Conservation (phyloP, 371 early-diverging fungal genomes). For the Rhizomucor miehei region DNA sequence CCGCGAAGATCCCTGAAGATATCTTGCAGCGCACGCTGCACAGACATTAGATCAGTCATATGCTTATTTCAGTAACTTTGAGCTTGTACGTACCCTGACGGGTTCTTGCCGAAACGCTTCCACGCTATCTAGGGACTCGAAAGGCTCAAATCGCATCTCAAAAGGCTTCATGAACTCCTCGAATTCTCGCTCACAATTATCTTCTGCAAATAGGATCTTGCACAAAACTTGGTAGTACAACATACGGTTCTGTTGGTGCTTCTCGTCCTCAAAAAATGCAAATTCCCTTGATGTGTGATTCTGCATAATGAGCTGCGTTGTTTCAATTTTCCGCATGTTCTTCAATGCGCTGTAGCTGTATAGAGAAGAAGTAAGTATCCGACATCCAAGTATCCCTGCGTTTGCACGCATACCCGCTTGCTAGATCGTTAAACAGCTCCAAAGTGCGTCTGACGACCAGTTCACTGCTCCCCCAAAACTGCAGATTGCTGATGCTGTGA, state of each 20-base stretch:
- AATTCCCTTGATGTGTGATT: conserved; percentile 74
- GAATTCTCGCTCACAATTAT: conserved; percentile 56
- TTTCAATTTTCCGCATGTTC: conserved; percentile 72
- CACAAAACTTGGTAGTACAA: conserved; percentile 78
- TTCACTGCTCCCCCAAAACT: conserved; percentile 28
- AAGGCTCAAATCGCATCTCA: conserved; percentile 48
- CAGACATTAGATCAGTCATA: background rate
- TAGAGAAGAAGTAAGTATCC: background rate
- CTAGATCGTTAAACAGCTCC: conserved; percentile 71
- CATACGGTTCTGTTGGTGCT: conserved; percentile 57
- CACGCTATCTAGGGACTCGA: conserved; percentile 31
- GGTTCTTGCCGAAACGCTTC: conserved; percentile 45
- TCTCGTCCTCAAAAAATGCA: conserved; percentile 56
- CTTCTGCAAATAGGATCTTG: conserved; percentile 75
- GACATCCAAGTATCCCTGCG: background rate
- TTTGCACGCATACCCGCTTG: conserved; percentile 63
- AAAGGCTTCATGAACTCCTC: conserved; percentile 76
- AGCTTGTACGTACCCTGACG: conserved; percentile 22
- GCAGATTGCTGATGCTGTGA: conserved; percentile 17
- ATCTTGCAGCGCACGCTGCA: conserved; percentile 51
- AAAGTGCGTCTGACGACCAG: conserved; percentile 37
- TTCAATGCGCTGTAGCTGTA: conserved; percentile 66
- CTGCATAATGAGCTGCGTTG: conserved; percentile 61
- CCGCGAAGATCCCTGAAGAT: conserved; percentile 82
- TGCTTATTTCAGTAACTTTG: background rate